Base-by-base conservation (phyloP, 202 grass and related monocot species). In the Carex sylvatica region DNA sequence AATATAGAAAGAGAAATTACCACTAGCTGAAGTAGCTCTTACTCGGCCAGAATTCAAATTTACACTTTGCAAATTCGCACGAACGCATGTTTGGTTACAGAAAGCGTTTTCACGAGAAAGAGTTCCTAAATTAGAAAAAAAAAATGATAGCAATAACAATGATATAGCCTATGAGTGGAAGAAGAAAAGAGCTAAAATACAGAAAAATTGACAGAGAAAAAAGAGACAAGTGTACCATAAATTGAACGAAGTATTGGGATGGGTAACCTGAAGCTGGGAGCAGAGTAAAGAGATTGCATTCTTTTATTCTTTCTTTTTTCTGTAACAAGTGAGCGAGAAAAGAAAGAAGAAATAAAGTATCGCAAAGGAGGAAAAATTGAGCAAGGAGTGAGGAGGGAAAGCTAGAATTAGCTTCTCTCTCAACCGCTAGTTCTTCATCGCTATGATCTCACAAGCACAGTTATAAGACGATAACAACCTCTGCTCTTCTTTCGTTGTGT, bases 1-100 rank as follows among this genome's bases (percentile, higher is more conserved):
- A 22, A 46, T 70, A 46, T 23, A 22, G n/a, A 73, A 51, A 15
- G 35, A 7, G 47, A 68, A 59, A 74, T 85, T 86, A 94, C 92
- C 89, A 82, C 85, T 61, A 26, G 85, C 74, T 2, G 83, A 88
- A 63, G 87, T 74, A 79, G 89, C 80, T 69, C 64, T 80, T 7
- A 74, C 52, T 53, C 65, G 30, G 3, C 49, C 15, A 42, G 66
- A 83, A 74, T 62, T 73, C 31, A 47, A 61, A 83, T 74, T 74
- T n/a, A 23, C 49, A 16, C 35, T 40, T 44, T 49, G 35, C 35
- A 65, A 65, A 64, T 80, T 72, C 1, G 67, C 6, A 10, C 31
- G 81, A 83, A 47, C 19, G 35, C 81, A 61, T 46, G 15, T 60
- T 9, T 62, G 46, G 9, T 62, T 23, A 61, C 26, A 61, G 55